phyloP scores from a whole-genome alignment of 768 basidiomycete species.

The Crepidotus variabilis region DNA sequence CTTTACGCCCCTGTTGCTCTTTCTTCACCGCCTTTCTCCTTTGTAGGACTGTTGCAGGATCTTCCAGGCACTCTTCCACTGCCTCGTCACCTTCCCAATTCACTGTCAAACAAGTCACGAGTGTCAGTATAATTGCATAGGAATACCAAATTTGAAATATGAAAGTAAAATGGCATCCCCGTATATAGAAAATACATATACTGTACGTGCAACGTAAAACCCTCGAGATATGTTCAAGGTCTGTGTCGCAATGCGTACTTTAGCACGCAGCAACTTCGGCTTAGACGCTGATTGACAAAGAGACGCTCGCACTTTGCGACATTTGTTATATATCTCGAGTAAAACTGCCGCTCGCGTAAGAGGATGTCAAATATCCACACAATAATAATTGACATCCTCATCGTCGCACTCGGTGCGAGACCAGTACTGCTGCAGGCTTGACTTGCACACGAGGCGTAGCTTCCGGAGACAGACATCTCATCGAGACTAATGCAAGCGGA shows the following conservation, averaged over 20 bases:
- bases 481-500: not conserved
- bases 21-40: slow-evolving; percentile 27
- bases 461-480: not conserved
- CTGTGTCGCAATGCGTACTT: no score
- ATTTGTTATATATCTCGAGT: no score
- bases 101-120: slow-evolving; percentile 39
- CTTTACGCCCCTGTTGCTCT: slow-evolving; percentile 13
- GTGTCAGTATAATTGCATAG: slow-evolving; percentile 3
- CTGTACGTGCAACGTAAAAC: not conserved
- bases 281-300: no score
- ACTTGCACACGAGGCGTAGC: no score
- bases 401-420: no score
- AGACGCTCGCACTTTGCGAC: no score
- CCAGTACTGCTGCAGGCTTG: no score
- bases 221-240: no score
- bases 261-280: no score
- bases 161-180: not conserved
- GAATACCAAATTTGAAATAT: not conserved
- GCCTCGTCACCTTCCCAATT: slow-evolving; percentile 69
- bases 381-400: no score
- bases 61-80: slow-evolving; percentile 40
- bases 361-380: no score
- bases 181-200: not conserved
- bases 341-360: no score
- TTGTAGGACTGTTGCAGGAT: slow-evolving; percentile 20